Percentiles rank a stretch among this genome's conserved stretches.
Evolutionary conservation across 495 filamentous ascomycete genomes (phyloP).

Genomic region (Lasiosphaeria miniovina): DNA sequence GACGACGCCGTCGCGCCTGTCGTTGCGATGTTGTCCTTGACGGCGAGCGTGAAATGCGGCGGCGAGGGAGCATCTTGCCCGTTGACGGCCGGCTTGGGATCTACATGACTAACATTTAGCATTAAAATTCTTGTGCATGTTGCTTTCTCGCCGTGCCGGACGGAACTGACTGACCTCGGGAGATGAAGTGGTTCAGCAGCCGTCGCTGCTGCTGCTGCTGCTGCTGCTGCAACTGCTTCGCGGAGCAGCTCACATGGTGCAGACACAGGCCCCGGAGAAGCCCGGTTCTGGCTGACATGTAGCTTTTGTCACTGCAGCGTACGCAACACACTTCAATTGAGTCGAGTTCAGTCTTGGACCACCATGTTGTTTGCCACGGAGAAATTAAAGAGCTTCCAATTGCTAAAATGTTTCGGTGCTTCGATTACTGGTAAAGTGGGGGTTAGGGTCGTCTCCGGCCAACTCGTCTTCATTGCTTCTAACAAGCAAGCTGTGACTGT

Average conservation of each 20-base stretch:
- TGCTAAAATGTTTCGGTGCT: background rate
- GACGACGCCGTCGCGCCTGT: slow-evolving; percentile 26
- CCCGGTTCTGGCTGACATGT: slow-evolving; percentile 25
- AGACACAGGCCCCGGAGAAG: slow-evolving; percentile 20
- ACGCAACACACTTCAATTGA: slow-evolving; percentile 12
- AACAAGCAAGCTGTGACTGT: too few relatives aligned
- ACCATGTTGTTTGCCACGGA: background rate
- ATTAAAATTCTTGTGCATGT: too few relatives aligned
- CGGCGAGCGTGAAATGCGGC: slow-evolving; percentile 49
- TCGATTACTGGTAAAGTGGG: too few relatives aligned
- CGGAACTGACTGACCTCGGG: slow-evolving; percentile 14
- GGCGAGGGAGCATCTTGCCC: background rate
- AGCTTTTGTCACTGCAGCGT: background rate
- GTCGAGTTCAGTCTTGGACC: slow-evolving; percentile 4
- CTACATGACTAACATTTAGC: background rate
- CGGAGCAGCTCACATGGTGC: slow-evolving; percentile 15
- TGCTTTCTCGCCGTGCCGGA: too few relatives aligned
- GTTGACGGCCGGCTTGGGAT: background rate
- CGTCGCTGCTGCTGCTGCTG: slow-evolving; percentile 24
- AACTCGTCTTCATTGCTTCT: too few relatives aligned
- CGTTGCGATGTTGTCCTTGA: slow-evolving; percentile 92
- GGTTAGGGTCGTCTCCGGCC: too few relatives aligned
- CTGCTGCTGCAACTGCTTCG: background rate
- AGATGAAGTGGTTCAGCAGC: slow-evolving; percentile 31
- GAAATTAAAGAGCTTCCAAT: background rate